Evolutionary conservation across 2,329 filamentous ascomycete species (phyloP).

Genomic region (Fusarium neocosmosporiellum): DNA sequence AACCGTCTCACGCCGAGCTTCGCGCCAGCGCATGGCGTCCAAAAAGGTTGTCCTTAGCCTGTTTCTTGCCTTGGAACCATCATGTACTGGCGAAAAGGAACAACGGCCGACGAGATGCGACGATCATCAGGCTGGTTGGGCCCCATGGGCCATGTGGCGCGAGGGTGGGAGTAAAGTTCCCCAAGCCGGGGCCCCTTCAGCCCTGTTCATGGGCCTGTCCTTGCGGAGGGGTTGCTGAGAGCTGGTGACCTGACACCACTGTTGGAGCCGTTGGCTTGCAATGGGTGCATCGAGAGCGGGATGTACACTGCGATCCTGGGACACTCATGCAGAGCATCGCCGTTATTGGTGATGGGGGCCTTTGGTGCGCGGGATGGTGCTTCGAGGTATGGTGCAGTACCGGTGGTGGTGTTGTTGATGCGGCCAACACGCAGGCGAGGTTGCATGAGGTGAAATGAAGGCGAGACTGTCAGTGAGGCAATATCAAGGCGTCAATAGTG

Average conservation of each 20-base stretch:
- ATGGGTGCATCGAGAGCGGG: background rate
- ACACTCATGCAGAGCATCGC: background rate
- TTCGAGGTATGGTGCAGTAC: constrained; percentile 1
- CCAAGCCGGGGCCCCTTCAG: background rate
- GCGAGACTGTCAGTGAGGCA: background rate
- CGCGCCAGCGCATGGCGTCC: background rate
- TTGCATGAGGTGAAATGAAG: constrained; percentile 2
- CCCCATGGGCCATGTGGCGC: constrained; percentile 1
- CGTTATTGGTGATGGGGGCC: constrained; percentile 1
- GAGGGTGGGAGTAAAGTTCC: background rate
- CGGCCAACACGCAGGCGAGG: background rate
- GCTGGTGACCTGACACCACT: background rate
- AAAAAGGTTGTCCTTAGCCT: background rate
- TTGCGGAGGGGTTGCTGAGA: background rate
- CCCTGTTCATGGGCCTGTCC: constrained; percentile 6
- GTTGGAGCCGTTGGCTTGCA: background rate
- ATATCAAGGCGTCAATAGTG: background rate
- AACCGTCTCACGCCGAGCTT: background rate
- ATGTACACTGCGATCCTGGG: background rate
- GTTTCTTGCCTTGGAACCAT: background rate
- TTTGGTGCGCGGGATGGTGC: background rate
- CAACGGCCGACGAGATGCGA: background rate
- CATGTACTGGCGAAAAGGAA: background rate
- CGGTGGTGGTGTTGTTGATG: background rate
- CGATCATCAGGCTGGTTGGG: background rate